Evolutionary conservation across 768 basidiomycete genomes (phyloP), one percentile per base, ranked within the genome.

Genomic region (Xanthoconium stramineum): DNA sequence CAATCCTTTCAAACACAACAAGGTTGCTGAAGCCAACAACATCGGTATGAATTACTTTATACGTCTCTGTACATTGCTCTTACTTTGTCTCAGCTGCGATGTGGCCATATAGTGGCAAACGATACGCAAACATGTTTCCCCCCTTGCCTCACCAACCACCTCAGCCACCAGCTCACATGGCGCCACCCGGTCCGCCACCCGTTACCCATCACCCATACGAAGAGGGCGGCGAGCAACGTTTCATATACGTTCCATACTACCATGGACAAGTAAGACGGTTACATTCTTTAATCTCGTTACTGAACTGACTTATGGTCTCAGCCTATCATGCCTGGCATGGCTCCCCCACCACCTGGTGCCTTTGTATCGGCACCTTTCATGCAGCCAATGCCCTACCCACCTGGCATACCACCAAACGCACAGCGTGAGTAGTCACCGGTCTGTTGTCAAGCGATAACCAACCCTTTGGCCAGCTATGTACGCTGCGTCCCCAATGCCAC

Each of bases 101-200:
- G 59, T 98, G 94, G 95, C 89, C 91, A 19, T 98, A 91, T 73
- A 87, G 74, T 61, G 94, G 94, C 69, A 94, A 95, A 73, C 85
- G 92, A 36, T 93, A 91, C 71, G 79, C 83, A 59, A 76, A 79
- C 57, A 81, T 91, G 80, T 94, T 89, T 77, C 89, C 88, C 6
- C 76, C 81, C 1, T 73, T 79, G 17, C 80, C 78, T 32, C 83
- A 78, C 47, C 79, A 80, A 42, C 83, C 77, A 20, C 83, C 81
- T n/a, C 84, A 80, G 47, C 88, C 78, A 50, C 87, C 84, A 15
- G 75, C 83, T 29, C 87, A 85, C 60, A 83, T 89, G 74, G 77
- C 76, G 13, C 85, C 83, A 24, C 85, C 85, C 24, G 83, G 78
- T 19, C 85, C 86, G 0, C 84, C 84, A 7, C 83, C 84, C 5